phyloP scores from a whole-genome alignment of 2,329 filamentous ascomycete genomes.

The Colletotrichum ledebouriae region DNA sequence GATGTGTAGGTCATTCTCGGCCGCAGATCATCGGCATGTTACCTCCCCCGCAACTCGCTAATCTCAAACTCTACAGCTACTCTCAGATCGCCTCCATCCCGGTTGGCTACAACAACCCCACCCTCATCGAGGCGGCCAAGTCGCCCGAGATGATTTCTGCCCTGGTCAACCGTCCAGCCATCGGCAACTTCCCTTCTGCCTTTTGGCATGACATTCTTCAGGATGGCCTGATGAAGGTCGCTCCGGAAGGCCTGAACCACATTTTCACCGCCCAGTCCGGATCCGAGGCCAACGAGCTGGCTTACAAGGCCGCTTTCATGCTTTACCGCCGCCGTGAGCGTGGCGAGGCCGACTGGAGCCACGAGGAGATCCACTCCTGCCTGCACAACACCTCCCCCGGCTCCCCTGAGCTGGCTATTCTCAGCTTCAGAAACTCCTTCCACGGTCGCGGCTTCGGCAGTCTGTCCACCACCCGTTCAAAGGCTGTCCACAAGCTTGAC shows the following conservation, averaged over 20 bases:
- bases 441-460: constrained; percentile 85
- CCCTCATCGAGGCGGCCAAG: constrained; percentile 73
- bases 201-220: constrained; percentile 81
- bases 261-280: constrained; percentile 86
- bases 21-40: constrained; percentile 21
- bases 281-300: constrained; percentile 86
- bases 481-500: constrained; percentile 88
- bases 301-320: constrained; percentile 91
- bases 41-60: constrained; percentile 26
- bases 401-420: constrained; percentile 79
- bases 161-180: constrained; percentile 82
- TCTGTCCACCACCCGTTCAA: constrained; percentile 83
- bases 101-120: constrained; percentile 84
- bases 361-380: constrained; percentile 74
- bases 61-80: constrained; percentile 61
- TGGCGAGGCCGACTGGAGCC: constrained; percentile 78
- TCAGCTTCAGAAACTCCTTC: constrained; percentile 84
- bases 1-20: constrained; percentile 56
- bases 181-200: constrained; percentile 84
- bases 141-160: constrained; percentile 80
- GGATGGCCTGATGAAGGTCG: constrained; percentile 78
- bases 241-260: constrained; percentile 81
- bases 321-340: constrained; percentile 80
- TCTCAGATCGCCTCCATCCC: constrained; percentile 88
- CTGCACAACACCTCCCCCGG: constrained; percentile 82